phyloP scores from a whole-genome alignment of 2,329 filamentous ascomycete genomes.

The Ophiostoma perfectum region DNA sequence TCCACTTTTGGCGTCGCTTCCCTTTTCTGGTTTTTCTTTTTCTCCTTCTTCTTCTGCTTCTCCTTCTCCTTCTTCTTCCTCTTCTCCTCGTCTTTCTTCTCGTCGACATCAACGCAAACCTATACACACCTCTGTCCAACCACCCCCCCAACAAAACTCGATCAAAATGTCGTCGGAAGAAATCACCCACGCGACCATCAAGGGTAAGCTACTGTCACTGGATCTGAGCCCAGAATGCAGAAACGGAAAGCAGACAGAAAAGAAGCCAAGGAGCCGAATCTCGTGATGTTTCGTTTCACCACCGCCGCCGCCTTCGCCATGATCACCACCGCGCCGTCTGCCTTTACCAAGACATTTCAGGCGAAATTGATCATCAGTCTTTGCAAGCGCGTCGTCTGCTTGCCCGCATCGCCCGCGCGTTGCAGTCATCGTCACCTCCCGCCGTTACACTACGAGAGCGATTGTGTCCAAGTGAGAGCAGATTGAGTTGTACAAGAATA shows the following conservation, averaged over 20 bases:
- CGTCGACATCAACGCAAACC: conserved; percentile 2
- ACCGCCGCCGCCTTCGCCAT: not conserved
- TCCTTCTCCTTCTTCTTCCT: conserved; percentile 7
- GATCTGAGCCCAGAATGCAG: not conserved
- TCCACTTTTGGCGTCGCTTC: conserved; percentile 16
- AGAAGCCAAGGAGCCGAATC: conserved; percentile 12
- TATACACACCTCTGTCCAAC: not conserved
- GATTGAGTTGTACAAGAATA: not conserved
- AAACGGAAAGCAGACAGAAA: not conserved
- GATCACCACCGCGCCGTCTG: too few relatives aligned
- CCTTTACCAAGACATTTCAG: too few relatives aligned
- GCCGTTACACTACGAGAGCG: not conserved
- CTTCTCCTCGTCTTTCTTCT: not conserved
- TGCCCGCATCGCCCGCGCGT: too few relatives aligned
- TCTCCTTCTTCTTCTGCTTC: conserved; percentile 1
- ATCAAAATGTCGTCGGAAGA: conserved; percentile 51
- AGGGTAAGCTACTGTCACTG: conserved; percentile 46
- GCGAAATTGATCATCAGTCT: too few relatives aligned
- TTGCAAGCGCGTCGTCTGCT: too few relatives aligned
- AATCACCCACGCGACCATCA: conserved; percentile 70
- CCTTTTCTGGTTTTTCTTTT: not conserved
- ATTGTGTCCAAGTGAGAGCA: not conserved
- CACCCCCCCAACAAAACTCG: not conserved
- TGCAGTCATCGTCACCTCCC: too few relatives aligned
- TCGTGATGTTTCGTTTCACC: not conserved